phyloP scores from a whole-genome alignment of 768 basidiomycete genomes.

The Suillus cothurnatus region DNA sequence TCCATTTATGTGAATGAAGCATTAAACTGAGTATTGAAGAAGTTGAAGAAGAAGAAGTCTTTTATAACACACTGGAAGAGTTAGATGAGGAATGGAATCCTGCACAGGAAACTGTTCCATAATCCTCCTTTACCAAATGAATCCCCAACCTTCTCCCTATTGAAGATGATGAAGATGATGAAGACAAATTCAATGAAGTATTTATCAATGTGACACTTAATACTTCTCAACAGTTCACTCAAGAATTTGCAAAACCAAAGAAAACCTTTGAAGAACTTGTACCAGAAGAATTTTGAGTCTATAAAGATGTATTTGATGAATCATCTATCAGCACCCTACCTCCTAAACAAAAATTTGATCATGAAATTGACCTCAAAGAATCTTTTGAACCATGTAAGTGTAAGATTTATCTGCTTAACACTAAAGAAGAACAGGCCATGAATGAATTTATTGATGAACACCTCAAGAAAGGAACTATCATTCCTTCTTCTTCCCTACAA shows the following conservation, averaged over 20 bases:
- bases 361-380: background rate
- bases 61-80: too few species aligned
- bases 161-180: too few species aligned
- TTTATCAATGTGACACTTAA: too few species aligned
- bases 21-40: too few species aligned
- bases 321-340: background rate
- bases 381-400: background rate
- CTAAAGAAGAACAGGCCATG: background rate
- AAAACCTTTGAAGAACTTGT: background rate
- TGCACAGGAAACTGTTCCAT: too few species aligned
- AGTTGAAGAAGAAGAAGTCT: too few species aligned
- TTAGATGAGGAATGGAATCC: background rate
- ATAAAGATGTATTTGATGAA: background rate
- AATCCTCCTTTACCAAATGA: too few species aligned
- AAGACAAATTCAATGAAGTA: too few species aligned
- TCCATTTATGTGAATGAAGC: too few species aligned
- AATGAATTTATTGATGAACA: slow-evolving; percentile 15
- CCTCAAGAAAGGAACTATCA: slow-evolving; percentile 6
- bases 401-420: background rate
- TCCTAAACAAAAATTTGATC: background rate
- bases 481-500: slow-evolving; percentile 22
- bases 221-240: too few species aligned
- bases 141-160: too few species aligned
- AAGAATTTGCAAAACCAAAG: background rate
- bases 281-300: fast-evolving